Evolutionary conservation across 2,329 filamentous ascomycete species (phyloP).

Genomic region (Talaromyces rugulosus): DNA sequence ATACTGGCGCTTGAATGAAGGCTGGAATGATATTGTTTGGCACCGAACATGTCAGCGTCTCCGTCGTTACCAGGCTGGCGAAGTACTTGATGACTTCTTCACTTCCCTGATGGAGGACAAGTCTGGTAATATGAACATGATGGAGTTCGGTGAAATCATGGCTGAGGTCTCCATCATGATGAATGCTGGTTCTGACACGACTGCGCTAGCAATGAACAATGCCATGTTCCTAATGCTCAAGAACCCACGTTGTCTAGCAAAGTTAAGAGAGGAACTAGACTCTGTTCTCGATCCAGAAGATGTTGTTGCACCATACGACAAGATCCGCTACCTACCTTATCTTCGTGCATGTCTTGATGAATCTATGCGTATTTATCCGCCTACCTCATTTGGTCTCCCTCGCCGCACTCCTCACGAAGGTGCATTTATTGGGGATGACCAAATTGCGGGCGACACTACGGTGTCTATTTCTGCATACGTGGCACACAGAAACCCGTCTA

Average conservation of each 20-base stretch:
- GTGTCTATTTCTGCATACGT: conserved; percentile 41
- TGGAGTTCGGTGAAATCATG: conserved; percentile 52
- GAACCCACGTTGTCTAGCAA: conserved; percentile 16
- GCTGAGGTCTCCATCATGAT: conserved; percentile 44
- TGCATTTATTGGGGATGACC: conserved; percentile 29
- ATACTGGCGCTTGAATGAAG: not conserved
- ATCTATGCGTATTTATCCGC: conserved; percentile 43
- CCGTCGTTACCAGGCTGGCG: not conserved
- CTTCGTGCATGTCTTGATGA: conserved; percentile 52
- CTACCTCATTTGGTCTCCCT: conserved; percentile 41
- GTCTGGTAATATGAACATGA: not conserved
- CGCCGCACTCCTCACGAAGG: conserved; percentile 46
- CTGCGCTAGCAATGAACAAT: conserved; percentile 49
- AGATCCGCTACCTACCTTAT: conserved; percentile 50
- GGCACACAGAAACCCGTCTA: conserved; percentile 29
- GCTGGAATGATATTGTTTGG: not conserved
- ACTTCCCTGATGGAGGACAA: not conserved
- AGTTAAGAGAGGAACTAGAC: not conserved
- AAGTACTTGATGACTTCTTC: not conserved
- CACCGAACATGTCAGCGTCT: not conserved
- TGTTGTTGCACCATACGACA: conserved; percentile 44
- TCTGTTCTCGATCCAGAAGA: not conserved
- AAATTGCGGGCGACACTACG: conserved; percentile 33
- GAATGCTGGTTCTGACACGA: conserved; percentile 50
- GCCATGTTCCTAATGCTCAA: conserved; percentile 49